These are phyloP conservation scores for Penicillium capsulatum DNA, from an alignment of 2,329 filamentous ascomycete genomes.

Conservation along the genomic window DNA sequence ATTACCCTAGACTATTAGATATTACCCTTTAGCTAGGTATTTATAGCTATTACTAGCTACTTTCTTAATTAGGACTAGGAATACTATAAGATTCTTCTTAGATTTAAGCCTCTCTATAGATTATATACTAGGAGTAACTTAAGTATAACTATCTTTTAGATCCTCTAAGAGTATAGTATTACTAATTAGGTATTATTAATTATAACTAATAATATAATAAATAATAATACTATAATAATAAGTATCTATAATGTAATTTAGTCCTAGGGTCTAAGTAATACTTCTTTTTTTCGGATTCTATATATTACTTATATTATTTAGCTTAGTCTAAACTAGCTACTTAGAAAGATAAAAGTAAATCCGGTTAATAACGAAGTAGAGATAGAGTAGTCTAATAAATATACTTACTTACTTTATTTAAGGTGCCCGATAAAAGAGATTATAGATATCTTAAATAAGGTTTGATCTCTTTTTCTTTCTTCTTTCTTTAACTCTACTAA, in stretches of 20 bases:
- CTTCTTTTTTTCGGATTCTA: constrained; percentile 1
- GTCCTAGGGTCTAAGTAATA: neutral
- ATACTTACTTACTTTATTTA: neutral
- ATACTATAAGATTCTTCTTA: too few relatives aligned
- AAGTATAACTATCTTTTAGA: too few relatives aligned
- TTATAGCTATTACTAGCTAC: constrained; percentile 3
- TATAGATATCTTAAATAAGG: constrained; percentile 7
- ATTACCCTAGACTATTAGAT: constrained; percentile 3
- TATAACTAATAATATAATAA: constrained; percentile 4
- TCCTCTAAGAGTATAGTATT: too few relatives aligned
- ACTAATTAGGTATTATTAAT: constrained; percentile 1
- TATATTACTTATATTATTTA: constrained; percentile 5
- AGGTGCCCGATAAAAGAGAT: neutral
- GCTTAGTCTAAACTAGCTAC: constrained; percentile 8
- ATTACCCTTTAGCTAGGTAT: constrained; percentile 2
- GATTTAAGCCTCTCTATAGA: too few relatives aligned
- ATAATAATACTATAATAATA: constrained; percentile 4
- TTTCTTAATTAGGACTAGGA: constrained; percentile 4
- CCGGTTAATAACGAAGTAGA: constrained; percentile 2
- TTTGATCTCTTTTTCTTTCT: too few relatives aligned
- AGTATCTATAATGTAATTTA: constrained; percentile 1
- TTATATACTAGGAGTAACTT: too few relatives aligned
- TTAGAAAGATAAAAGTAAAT: constrained; percentile 7
- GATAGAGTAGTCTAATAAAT: constrained; percentile 1
- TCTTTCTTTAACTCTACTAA: too few relatives aligned